These are phyloP conservation scores for Suillus variegatus DNA, from an alignment of 768 basidiomycete genomes.

Conservation along the genomic window DNA sequence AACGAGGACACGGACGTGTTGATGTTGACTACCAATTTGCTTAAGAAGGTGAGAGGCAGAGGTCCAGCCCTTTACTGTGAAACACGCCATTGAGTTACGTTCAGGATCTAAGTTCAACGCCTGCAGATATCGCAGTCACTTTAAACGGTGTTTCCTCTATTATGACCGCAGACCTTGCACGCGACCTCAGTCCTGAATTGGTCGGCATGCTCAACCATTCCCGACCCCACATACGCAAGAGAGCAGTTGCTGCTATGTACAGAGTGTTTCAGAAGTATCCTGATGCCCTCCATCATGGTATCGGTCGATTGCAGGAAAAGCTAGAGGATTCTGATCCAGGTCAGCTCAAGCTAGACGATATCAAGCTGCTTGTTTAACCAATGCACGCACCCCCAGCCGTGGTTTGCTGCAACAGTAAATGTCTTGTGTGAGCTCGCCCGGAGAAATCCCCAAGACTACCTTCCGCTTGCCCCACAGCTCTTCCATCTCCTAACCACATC, in stretches of 20 bases:
- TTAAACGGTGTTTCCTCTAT: constrained; percentile 85
- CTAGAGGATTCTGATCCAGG: constrained; percentile 78
- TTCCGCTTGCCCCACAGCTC: constrained; percentile 86
- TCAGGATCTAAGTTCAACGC: constrained; percentile 80
- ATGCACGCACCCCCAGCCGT: constrained; percentile 57
- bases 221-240: constrained; percentile 83
- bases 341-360: constrained; percentile 25
- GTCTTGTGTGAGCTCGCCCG: constrained; percentile 92
- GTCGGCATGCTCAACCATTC: constrained; percentile 89
- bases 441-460: constrained; percentile 74
- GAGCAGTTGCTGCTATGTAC: constrained; percentile 83
- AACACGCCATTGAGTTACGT: constrained; percentile 12
- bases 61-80: background rate
- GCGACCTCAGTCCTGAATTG: constrained; percentile 86
- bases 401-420: constrained; percentile 90
- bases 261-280: constrained; percentile 83
- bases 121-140: constrained; percentile 73
- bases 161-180: constrained; percentile 84
- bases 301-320: constrained; percentile 74
- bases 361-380: constrained; percentile 5
- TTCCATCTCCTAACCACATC: constrained; percentile 93
- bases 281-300: constrained; percentile 65
- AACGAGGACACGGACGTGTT: constrained; percentile 94
- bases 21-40: constrained; percentile 93
- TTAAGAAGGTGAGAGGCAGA: constrained; percentile 76